Conservation (phyloP, 2,329 filamentous ascomycete species). For the Colletotrichum tamarilloi region DNA sequence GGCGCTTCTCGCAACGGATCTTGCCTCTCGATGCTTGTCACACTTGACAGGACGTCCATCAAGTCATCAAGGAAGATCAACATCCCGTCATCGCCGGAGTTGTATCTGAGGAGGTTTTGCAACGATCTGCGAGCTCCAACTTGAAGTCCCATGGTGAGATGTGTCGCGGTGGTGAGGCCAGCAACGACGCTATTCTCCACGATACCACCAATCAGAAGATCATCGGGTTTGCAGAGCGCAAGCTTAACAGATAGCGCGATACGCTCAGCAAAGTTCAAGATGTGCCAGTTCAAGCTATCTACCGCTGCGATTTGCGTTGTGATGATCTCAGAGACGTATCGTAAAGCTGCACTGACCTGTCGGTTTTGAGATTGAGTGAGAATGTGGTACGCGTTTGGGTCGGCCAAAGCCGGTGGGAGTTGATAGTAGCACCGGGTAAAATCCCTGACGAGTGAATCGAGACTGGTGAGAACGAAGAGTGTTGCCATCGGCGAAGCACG, state of each 20-base stretch:
- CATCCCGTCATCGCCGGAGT: constrained; percentile 42
- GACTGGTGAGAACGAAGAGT: constrained; percentile 43
- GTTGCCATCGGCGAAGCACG: constrained; percentile 42
- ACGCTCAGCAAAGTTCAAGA: constrained; percentile 43
- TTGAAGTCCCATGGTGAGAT: constrained; percentile 42
- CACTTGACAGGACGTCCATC: constrained; percentile 36
- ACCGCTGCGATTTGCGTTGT: constrained; percentile 17
- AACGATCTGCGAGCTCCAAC: constrained; percentile 42
- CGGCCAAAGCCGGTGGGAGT: constrained; percentile 43
- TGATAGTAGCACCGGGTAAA: constrained; percentile 49
- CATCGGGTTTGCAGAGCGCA: constrained; percentile 45
- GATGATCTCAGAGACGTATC: constrained; percentile 38
- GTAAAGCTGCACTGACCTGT: constrained; percentile 41
- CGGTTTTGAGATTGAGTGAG: constrained; percentile 46
- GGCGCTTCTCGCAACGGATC: constrained; percentile 41
- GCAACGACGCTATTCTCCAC: constrained; percentile 46
- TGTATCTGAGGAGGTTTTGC: constrained; percentile 38
- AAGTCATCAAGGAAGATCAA: constrained; percentile 43
- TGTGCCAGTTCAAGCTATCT: constrained; percentile 34
- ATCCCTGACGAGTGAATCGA: constrained; percentile 44
- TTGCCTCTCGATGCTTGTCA: constrained; percentile 24
- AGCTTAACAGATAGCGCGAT: constrained; percentile 43
- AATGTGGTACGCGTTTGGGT: constrained; percentile 47
- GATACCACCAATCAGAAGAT: constrained; percentile 47
- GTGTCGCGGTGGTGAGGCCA: constrained; percentile 45